Evolutionary conservation across 164 flowering plant species (phyloP).

Genomic region (Malania oleifera): DNA sequence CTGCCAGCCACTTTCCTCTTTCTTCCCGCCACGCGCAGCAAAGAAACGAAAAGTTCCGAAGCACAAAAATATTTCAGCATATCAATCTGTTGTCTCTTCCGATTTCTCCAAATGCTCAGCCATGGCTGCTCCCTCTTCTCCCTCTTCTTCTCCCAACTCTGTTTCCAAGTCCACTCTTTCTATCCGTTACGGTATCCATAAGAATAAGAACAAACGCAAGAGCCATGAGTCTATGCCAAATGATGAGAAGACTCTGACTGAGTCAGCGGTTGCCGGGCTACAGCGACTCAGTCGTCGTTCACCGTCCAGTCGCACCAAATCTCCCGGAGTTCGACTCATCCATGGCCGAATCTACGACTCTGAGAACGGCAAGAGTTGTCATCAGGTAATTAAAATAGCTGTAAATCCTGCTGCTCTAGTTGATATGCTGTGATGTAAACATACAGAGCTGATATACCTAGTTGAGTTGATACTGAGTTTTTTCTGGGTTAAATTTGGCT

Average conservation of each 20-base stretch:
- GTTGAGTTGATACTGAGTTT: background rate
- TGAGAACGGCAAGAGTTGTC: constrained; percentile 21
- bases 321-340: constrained; percentile 14
- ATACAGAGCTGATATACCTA: too few species aligned
- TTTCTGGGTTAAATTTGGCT: too few species aligned
- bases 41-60: background rate
- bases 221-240: background rate
- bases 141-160: too few species aligned
- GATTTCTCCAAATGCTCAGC: background rate
- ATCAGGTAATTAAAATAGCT: constrained; percentile 16
- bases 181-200: too few species aligned
- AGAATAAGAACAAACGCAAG: background rate
- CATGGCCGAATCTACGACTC: constrained; percentile 23
- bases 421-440: too few species aligned
- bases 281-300: too few species aligned
- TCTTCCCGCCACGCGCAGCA: background rate
- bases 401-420: background rate
- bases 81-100: background rate
- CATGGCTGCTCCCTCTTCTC: background rate
- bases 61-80: background rate
- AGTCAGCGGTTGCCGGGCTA: background rate
- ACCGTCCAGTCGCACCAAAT: background rate
- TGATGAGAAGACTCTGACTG: too few species aligned
- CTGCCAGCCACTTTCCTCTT: background rate
- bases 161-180: too few species aligned